Base-by-base conservation (phyloP, 192 early-diverging fungal species). In the Coemansia sp. region DNA sequence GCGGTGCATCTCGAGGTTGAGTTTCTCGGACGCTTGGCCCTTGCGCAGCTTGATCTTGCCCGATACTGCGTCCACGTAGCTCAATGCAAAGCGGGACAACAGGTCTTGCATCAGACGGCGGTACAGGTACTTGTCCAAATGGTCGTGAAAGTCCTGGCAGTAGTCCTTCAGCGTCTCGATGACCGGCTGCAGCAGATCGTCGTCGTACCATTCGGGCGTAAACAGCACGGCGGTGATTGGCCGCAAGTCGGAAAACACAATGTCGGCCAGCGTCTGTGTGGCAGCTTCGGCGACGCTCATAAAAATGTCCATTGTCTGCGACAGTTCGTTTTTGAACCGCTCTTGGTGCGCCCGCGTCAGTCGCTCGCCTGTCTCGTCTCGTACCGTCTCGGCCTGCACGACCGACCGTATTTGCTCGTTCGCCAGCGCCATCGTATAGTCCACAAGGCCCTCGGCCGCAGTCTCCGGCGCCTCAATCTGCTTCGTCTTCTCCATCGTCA, bases 101-200 rank as follows among this genome's bases (percentile, higher is more conserved):
- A 94, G 86, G 65, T 94, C 93, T 34, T 91, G 87, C 66, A 91
- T 86, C 55, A 97, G 81, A 59, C 91, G 94, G 60, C 82, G 85
- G 82, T 93, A 94, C 64, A 99, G 78, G 68, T 93, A 94, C 59
- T 92, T 89, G 68, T 94, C 86, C 82, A 99, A 78, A 65, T 93
- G 89, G 58, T 82, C 82, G 60, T 86, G 85, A 64, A 94, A 96
- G 67, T 99, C 95, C 28, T 86, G 81, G 64, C 85, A 89, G 81
- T 99, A 98, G 74, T 99, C 97, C 66, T 92, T 90, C n/a, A 98
- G 76, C 17, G 96, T 98, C 59, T 88, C 94, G 17, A 97, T 87
- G 21, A 99, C 87, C 2, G 91, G 79, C 49, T 86, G 83, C 87
- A 99, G 88, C 53, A 94, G 68, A 49, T 93, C 88, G 28, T 92